Base-by-base conservation (phyloP, 2,329 filamentous ascomycete genomes). In the Blastomyces parvus region DNA sequence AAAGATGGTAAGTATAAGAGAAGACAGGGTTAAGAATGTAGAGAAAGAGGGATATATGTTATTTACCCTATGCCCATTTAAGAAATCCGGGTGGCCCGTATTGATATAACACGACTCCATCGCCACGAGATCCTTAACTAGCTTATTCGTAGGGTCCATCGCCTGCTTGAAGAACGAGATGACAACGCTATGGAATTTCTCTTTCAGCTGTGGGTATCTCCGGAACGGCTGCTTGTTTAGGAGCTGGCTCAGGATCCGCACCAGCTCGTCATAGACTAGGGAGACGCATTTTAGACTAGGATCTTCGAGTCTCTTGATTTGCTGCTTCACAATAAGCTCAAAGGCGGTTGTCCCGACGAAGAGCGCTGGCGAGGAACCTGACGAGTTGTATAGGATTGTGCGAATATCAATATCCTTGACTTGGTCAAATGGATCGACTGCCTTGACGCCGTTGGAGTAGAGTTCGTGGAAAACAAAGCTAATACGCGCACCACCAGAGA, bases 41-140 rank as follows among this genome's bases (percentile, higher is more conserved):
- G 14, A n/a, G 53, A 17, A 59, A 38, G 30, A 36, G 11, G 4
- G 19, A 19, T 55, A 36, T 38, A 36, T 36, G 7, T 13, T 55
- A 79, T 82, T 77, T 82, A 87, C 86, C 71, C 92, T 87, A 76
- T 97, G 93, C 33, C 94, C 94, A 73, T 96, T 97, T 67, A 99
- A 81, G 78, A 99, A 99, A 74, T 99, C 94, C 11, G 94, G 94
- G 75, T 99, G 95, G 11, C 91, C 94, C 38, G 95, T 99, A 81
- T 99, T 99, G 82, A 99, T 89, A 76, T 99, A 99, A 80, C 90
- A 95, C 17, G 92, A 81, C 77, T 99, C 94, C 94, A 99, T 99
- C 11, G 88, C 80, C 33, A 99, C 93, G 50, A 99, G 83, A 74
- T 99, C 94, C 71, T 81, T 87, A 63, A 99, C 94, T 58, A 99